Percentiles rank a stretch among this genome's conserved stretches.
Conservation (phyloP, 2,329 filamentous ascomycete species). For the Tolypocladium endophyticum region DNA sequence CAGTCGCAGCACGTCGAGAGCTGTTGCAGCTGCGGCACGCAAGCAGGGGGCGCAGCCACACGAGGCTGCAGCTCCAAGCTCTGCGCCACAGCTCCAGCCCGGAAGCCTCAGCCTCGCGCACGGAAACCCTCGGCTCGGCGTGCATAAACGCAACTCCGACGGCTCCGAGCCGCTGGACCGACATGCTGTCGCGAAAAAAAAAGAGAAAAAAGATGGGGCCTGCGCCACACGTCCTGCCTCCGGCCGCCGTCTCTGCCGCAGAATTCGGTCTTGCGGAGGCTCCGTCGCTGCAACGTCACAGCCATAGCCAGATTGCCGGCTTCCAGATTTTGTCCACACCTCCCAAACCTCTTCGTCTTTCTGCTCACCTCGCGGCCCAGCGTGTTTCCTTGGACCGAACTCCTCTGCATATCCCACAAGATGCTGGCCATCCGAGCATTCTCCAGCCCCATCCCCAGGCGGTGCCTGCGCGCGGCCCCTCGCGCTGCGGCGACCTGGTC, state of each 20-base stretch:
- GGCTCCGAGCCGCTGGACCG: constrained; percentile 17
- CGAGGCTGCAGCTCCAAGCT: background rate
- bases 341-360: constrained; percentile 4
- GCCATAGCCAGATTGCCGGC: constrained; percentile 6
- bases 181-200: constrained; percentile 3
- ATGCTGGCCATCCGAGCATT: constrained; percentile 81
- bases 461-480: constrained; percentile 63
- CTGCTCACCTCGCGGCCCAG: constrained; percentile 6
- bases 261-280: background rate
- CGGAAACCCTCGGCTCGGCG: constrained; percentile 8
- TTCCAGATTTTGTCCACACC: constrained; percentile 9
- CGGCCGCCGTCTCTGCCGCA: constrained; percentile 2
- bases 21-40: background rate
- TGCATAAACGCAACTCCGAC: constrained; percentile 13
- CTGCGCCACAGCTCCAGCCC: background rate
- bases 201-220: constrained; percentile 5
- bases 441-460: constrained; percentile 62
- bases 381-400: background rate
- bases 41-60: constrained; percentile 2
- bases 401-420: constrained; percentile 28
- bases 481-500: constrained; percentile 36
- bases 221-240: constrained; percentile 10
- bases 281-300: background rate
- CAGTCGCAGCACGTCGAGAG: background rate
- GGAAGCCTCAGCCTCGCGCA: background rate